These are phyloP conservation scores for Pseudopyricularia cyperi DNA, from an alignment of 2,329 filamentous ascomycete genomes.

Conservation along the genomic window DNA sequence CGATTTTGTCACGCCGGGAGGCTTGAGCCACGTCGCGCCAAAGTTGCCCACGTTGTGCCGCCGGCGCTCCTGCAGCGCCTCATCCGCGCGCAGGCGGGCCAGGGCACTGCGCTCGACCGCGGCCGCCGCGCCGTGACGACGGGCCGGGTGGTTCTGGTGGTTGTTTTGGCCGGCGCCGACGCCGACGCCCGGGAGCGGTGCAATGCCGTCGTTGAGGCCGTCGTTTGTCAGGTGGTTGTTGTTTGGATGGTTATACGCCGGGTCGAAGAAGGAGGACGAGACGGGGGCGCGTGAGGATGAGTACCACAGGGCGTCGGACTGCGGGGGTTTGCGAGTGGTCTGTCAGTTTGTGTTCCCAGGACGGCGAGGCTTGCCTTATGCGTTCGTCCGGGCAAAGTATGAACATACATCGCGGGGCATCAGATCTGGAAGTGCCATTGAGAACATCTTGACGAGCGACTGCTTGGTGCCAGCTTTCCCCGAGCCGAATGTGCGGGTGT, in stretches of 20 bases:
- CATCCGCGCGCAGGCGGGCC: conserved; percentile 60
- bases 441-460: conserved; percentile 34
- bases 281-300: conserved; percentile 44
- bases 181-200: no score
- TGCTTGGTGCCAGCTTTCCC: background rate
- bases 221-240: conserved; percentile 8
- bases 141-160: conserved; percentile 15
- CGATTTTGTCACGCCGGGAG: conserved; percentile 78
- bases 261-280: conserved; percentile 3
- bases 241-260: conserved; percentile 14
- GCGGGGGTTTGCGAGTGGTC: conserved; percentile 9
- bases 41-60: conserved; percentile 76
- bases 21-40: conserved; percentile 80
- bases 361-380: background rate
- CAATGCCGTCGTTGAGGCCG: conserved; percentile 10
- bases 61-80: conserved; percentile 61
- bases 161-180: no score
- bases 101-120: conserved; percentile 48
- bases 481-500: background rate
- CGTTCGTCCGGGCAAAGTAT: background rate
- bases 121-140: conserved; percentile 17
- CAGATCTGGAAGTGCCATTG: conserved; percentile 47
- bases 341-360: background rate
- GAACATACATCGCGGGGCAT: conserved; percentile 54
- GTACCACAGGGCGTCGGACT: conserved; percentile 68